These are phyloP conservation scores for Penicillium sp. DNA, from an alignment of 2,329 filamentous ascomycete species.

Conservation along the genomic window DNA sequence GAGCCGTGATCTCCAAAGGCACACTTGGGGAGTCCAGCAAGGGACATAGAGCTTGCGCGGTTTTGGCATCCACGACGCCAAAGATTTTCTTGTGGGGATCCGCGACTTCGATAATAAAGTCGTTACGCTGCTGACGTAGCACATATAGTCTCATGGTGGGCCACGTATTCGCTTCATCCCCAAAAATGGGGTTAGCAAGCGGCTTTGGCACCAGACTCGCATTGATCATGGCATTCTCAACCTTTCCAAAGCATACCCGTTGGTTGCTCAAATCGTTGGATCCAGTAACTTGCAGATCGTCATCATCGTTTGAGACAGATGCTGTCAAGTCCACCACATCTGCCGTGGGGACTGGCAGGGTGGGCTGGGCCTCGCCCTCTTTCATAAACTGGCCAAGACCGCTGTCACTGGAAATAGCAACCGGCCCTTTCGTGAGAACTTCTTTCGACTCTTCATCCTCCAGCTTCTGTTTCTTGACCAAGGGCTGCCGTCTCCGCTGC, in stretches of 20 bases:
- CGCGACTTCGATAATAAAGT: conserved; percentile 64
- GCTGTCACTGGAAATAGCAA: conserved; percentile 52
- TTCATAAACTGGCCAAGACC: conserved; percentile 65
- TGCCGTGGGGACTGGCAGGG: conserved; percentile 50
- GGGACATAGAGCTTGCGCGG: conserved; percentile 65
- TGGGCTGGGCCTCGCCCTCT: conserved; percentile 51
- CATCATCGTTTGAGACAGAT: conserved; percentile 32
- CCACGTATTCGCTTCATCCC: conserved; percentile 57
- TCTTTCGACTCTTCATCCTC: conserved; percentile 46
- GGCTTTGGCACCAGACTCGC: conserved; percentile 69
- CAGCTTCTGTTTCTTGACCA: conserved; percentile 63
- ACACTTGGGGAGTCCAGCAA: conserved; percentile 66
- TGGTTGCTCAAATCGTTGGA: conserved; percentile 62
- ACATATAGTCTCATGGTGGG: conserved; percentile 73
- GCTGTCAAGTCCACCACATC: conserved; percentile 47
- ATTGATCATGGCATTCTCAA: conserved; percentile 66
- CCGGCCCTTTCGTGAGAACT: conserved; percentile 41
- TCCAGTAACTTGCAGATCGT: conserved; percentile 45
- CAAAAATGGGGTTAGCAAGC: conserved; percentile 57
- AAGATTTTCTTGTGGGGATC: conserved; percentile 72
- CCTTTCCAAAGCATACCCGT: conserved; percentile 77
- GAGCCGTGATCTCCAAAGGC: conserved; percentile 68
- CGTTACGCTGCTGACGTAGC: conserved; percentile 57
- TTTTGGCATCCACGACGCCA: conserved; percentile 68
- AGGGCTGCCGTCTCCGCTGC: conserved; percentile 59